phyloP scores from a whole-genome alignment of 2,329 filamentous ascomycete species.

The Scedosporium aurantiacum region DNA sequence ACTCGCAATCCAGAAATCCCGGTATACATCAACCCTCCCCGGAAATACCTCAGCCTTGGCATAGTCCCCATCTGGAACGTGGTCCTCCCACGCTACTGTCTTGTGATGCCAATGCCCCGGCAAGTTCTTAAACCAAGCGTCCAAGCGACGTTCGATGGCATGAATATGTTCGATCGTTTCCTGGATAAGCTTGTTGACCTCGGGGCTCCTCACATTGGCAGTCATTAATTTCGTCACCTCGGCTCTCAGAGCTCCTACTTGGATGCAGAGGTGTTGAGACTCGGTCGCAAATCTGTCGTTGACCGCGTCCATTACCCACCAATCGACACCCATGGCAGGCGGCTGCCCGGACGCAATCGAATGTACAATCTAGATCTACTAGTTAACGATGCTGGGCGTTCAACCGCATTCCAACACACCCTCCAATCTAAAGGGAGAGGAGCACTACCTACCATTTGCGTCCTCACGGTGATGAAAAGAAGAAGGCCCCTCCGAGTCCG shows the following conservation, averaged over 20 bases:
- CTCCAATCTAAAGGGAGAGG: background rate
- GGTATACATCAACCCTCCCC: constrained; percentile 48
- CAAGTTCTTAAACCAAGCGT: constrained; percentile 38
- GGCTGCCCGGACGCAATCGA: constrained; percentile 1
- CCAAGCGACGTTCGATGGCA: constrained; percentile 38
- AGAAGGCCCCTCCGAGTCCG: constrained; percentile 39
- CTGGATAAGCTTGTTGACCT: constrained; percentile 38
- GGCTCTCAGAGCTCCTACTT: constrained; percentile 42
- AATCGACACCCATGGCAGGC: constrained; percentile 43
- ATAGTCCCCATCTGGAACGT: constrained; percentile 40
- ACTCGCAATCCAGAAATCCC: constrained; percentile 46
- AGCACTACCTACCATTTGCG: constrained; percentile 40
- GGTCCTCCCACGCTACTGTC: constrained; percentile 46
- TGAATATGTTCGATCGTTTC: constrained; percentile 41
- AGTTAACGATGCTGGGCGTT: constrained; percentile 6
- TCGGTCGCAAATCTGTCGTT: constrained; percentile 35
- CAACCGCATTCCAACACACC: background rate
- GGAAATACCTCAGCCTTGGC: constrained; percentile 45
- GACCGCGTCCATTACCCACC: constrained; percentile 46
- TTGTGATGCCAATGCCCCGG: constrained; percentile 39
- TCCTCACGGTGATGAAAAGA: constrained; percentile 49
- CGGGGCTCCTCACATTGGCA: constrained; percentile 31
- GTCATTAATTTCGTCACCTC: constrained; percentile 41
- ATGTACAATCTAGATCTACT: background rate
- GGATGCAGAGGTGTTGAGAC: constrained; percentile 41